phyloP scores from a whole-genome alignment of 768 basidiomycete species.

The Psilocybe subaeruginosa region DNA sequence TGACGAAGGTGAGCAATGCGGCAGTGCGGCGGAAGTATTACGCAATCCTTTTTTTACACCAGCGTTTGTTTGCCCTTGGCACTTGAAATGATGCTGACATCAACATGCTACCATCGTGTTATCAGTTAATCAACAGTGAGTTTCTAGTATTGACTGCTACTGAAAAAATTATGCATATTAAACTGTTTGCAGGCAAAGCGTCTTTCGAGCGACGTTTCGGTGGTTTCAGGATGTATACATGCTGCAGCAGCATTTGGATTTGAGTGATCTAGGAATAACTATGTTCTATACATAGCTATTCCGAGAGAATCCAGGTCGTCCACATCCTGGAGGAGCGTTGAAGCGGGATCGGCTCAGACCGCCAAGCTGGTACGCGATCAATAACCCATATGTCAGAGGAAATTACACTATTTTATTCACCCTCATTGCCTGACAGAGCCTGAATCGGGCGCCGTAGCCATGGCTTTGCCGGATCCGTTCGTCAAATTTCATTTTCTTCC shows the following conservation, averaged over 20 bases:
- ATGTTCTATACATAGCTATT: background rate
- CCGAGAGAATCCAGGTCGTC: background rate
- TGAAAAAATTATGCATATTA: background rate
- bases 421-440: background rate
- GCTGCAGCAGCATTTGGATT: background rate
- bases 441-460: background rate
- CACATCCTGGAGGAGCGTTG: background rate
- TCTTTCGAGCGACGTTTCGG: no score
- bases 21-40: background rate
- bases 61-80: background rate
- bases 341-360: no score
- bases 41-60: background rate
- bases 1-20: no score
- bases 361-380: no score
- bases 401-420: no score
- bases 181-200: background rate
- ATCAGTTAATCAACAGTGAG: no score
- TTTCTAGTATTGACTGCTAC: background rate
- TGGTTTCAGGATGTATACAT: no score
- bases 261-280: background rate
- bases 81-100: background rate
- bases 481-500: background rate
- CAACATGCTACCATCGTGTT: background rate
- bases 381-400: no score
- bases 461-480: background rate